phyloP scores from a whole-genome alignment of 176 grass and related monocot genomes.

The Phoenix dactylifera region DNA sequence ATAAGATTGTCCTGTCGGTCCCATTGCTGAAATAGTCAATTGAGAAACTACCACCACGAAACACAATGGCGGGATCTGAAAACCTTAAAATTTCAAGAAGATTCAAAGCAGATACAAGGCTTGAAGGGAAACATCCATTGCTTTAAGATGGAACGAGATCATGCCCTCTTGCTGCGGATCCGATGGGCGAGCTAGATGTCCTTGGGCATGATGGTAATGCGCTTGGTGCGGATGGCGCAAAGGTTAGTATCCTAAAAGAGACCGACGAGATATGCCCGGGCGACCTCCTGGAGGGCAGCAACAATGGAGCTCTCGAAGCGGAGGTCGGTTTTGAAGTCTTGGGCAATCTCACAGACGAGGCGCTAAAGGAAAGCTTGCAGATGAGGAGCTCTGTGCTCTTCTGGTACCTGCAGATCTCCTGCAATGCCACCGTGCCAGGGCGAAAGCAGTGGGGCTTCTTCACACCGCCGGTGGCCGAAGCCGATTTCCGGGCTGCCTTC shows the following conservation, averaged over 20 bases:
- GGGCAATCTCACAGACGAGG: slow-evolving; percentile 66
- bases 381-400: slow-evolving; percentile 95
- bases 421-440: slow-evolving; percentile 52
- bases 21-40: too few species aligned
- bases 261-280: slow-evolving; percentile 67
- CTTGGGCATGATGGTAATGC: slow-evolving; percentile 95
- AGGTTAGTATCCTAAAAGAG: slow-evolving; percentile 96
- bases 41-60: too few species aligned
- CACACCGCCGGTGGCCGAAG: slow-evolving; percentile 69
- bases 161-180: slow-evolving; percentile 85
- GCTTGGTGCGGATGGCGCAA: slow-evolving; percentile 87
- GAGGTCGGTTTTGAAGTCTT: slow-evolving; percentile 91
- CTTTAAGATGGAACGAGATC: background rate
- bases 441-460: slow-evolving; percentile 91
- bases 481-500: slow-evolving; percentile 82
- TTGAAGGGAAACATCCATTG: too few species aligned
- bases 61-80: too few species aligned
- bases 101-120: too few species aligned
- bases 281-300: slow-evolving; percentile 70
- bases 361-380: slow-evolving; percentile 82
- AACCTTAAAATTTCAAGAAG: too few species aligned
- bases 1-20: too few species aligned
- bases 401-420: slow-evolving; percentile 89
- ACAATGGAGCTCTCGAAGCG: slow-evolving; percentile 63
- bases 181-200: slow-evolving; percentile 84